Evolutionary conservation across 345 rosid genomes (phyloP).

Genomic region (Salix arbutifolia): DNA sequence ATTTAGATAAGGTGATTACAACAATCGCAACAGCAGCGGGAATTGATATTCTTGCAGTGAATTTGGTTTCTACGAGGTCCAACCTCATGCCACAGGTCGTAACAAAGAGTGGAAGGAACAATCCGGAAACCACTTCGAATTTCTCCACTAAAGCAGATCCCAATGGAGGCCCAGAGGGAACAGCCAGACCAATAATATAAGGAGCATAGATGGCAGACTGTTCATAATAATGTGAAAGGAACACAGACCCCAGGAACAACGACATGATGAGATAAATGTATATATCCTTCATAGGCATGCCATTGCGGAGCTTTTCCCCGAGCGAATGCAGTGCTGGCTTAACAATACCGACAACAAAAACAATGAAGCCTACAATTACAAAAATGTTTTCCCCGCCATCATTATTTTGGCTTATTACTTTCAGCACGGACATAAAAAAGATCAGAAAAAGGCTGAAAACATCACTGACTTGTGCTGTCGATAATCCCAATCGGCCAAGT

Average conservation of each 20-base stretch:
- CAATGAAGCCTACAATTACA: neutral
- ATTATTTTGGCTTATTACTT: neutral
- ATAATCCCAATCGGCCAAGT: conserved; percentile 27
- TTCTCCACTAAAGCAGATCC: conserved; percentile 27
- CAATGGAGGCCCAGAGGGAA: conserved; percentile 28
- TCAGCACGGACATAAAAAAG: neutral
- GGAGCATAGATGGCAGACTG: conserved; percentile 11
- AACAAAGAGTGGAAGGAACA: conserved; percentile 27
- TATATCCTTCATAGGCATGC: conserved; percentile 7
- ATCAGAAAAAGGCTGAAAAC: neutral
- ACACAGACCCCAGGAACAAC: neutral
- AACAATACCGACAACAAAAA: neutral
- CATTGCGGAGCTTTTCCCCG: conserved; percentile 17
- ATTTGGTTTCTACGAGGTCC: too few relatives aligned
- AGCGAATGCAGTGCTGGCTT: conserved; percentile 20
- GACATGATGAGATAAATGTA: conserved; percentile 18
- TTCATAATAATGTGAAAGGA: neutral
- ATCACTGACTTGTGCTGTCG: conserved; percentile 19
- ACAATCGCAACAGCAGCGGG: too few relatives aligned
- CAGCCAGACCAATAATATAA: conserved; percentile 18
- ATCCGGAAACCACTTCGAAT: conserved; percentile 16
- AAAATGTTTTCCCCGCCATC: neutral
- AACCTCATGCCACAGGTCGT: conserved; percentile 17
- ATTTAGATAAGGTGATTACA: neutral
- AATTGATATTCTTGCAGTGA: too few relatives aligned